phyloP scores from a whole-genome alignment of 2,329 filamentous ascomycete genomes.

The Mariannaea elegans region DNA sequence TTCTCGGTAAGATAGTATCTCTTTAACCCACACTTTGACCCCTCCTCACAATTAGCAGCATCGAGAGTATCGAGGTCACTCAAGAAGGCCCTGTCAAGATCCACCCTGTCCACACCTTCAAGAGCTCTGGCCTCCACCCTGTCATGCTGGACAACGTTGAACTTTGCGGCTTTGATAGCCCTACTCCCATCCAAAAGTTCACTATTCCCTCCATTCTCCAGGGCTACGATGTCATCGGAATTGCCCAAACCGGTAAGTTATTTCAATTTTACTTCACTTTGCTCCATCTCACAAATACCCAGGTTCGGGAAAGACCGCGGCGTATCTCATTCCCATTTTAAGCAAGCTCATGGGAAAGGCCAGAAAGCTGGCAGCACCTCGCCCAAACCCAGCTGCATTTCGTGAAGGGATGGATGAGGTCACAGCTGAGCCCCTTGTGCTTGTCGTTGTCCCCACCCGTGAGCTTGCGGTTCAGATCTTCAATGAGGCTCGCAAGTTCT shows the following conservation, averaged over 20 bases:
- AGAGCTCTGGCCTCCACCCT: conserved; percentile 85
- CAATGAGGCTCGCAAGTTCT: conserved; percentile 90
- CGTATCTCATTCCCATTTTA: conserved; percentile 88
- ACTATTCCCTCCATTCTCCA: conserved; percentile 80
- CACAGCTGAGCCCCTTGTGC: conserved; percentile 85
- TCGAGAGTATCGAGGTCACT: conserved; percentile 61
- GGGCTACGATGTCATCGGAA: conserved; percentile 84
- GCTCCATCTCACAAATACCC: neutral
- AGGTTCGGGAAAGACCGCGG: conserved; percentile 97
- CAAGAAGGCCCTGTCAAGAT: conserved; percentile 67
- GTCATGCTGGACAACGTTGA: conserved; percentile 80
- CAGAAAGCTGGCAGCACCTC: conserved; percentile 82
- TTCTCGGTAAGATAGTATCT: conserved; percentile 59
- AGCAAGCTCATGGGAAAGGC: conserved; percentile 96
- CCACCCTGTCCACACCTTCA: conserved; percentile 66
- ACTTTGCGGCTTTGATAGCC: conserved; percentile 73
- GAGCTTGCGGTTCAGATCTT: conserved; percentile 96
- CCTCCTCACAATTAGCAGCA: conserved; percentile 52
- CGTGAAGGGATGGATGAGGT: conserved; percentile 59
- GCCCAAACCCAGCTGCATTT: conserved; percentile 71
- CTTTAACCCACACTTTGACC: neutral
- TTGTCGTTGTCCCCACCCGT: conserved; percentile 86
- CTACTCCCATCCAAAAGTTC: conserved; percentile 90
- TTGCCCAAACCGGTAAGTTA: conserved; percentile 87
- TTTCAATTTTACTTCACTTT: neutral